Conservation (phyloP, 148 eudicot genomes). For the Fagopyrum homotropicum region DNA sequence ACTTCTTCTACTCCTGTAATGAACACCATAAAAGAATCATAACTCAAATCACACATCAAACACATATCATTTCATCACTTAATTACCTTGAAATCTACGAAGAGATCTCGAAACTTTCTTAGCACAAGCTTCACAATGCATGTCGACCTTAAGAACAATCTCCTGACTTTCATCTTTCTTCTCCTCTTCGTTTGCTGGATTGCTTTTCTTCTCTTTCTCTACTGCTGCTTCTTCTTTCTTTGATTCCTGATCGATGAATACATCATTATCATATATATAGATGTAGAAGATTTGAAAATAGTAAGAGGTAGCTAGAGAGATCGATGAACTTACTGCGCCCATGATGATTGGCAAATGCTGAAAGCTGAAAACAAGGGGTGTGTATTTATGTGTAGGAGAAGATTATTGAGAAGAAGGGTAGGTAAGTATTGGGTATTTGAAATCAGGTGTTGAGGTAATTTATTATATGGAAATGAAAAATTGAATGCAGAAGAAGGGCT, state of each 20-base stretch:
- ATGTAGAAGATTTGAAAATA: no score
- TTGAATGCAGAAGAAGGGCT: background rate
- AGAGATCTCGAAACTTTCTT: conserved; percentile 49
- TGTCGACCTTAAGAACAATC: conserved; percentile 54
- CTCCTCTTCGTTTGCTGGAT: conserved; percentile 11
- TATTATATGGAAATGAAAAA: no score
- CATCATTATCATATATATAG: no score
- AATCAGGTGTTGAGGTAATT: no score
- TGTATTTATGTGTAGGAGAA: no score
- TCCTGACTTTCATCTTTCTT: conserved; percentile 26
- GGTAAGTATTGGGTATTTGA: no score
- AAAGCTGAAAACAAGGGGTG: background rate
- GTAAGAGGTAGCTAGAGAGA: background rate
- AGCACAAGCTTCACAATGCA: conserved; percentile 78
- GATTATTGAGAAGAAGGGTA: background rate
- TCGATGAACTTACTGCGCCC: background rate
- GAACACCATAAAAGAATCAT: background rate
- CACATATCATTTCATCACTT: no score
- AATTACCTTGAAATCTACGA: conserved; percentile 43
- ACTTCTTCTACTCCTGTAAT: conserved; percentile 58
- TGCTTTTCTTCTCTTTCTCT: conserved; percentile 7
- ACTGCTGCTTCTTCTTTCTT: conserved; percentile 12
- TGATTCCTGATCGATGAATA: background rate
- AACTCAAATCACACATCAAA: no score
- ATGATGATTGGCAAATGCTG: background rate